A percentile compares a stretch with the other conserved stretches of the same genome.
These are phyloP conservation scores for Tetrapisispora nanseiensis DNA, from an alignment of 805 yeast species.

Conservation along the genomic window DNA sequence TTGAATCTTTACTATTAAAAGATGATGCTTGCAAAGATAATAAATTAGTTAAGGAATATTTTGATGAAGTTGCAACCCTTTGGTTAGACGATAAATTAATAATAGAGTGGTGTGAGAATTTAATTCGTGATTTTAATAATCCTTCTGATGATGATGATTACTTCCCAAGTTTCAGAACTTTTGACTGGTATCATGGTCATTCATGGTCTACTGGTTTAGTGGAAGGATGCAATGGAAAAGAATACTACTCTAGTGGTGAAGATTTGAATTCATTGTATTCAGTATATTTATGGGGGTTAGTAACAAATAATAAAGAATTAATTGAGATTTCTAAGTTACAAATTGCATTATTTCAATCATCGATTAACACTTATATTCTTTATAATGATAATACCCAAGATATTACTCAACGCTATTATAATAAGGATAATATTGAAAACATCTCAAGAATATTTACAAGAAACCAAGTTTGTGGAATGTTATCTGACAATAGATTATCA, in stretches of 20 bases:
- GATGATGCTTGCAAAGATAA: conserved; percentile 35
- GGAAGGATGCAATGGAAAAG: conserved; percentile 36
- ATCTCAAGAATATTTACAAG: background rate
- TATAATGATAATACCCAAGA: background rate
- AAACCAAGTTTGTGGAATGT: conserved; percentile 1
- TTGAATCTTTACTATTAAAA: conserved; percentile 33
- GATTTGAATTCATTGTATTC: conserved; percentile 63
- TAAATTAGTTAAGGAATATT: background rate
- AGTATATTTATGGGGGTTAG: conserved; percentile 55
- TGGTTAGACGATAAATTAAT: background rate
- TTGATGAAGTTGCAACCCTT: background rate
- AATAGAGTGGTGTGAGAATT: conserved; percentile 41
- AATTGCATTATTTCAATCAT: background rate
- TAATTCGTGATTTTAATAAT: conserved; percentile 60
- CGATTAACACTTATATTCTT: background rate
- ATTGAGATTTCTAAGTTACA: background rate
- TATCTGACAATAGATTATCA: conserved; percentile 1
- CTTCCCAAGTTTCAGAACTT: conserved; percentile 56
- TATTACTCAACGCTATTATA: background rate
- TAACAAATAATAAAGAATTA: background rate
- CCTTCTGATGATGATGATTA: conserved; percentile 42
- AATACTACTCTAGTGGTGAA: conserved; percentile 59
- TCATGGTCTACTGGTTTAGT: conserved; percentile 67
- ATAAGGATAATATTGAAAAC: background rate
- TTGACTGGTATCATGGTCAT: conserved; percentile 68